phyloP scores from a whole-genome alignment of 2,329 filamentous ascomycete species.

The Xylaria sp. region DNA sequence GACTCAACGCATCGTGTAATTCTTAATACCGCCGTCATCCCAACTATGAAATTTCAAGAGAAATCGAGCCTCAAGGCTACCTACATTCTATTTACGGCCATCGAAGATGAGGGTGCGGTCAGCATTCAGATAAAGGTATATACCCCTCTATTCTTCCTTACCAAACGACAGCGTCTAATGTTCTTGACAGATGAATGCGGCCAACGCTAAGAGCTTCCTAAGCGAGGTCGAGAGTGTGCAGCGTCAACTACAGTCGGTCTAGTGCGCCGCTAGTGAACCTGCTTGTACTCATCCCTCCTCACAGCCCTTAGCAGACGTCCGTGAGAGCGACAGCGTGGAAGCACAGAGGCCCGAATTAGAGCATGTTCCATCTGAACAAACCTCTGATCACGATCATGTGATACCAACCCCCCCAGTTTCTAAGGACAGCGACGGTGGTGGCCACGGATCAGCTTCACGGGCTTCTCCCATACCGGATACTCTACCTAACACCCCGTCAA shows the following conservation, averaged over 20 bases:
- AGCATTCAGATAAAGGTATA: conserved; percentile 71
- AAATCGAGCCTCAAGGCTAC: conserved; percentile 78
- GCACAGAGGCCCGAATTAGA: not conserved
- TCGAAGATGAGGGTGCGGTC: conserved; percentile 67
- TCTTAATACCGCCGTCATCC: conserved; percentile 84
- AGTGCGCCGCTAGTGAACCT: conserved; percentile 40
- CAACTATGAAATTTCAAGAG: conserved; percentile 82
- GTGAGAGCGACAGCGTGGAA: not conserved
- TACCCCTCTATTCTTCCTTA: conserved; percentile 21
- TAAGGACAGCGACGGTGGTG: conserved; percentile 2
- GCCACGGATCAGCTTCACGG: not conserved
- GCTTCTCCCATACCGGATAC: not conserved
- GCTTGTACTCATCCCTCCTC: conserved; percentile 18
- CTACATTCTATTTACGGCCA: conserved; percentile 73
- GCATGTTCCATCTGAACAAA: not conserved
- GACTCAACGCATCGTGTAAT: conserved; percentile 89
- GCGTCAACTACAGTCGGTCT: conserved; percentile 59
- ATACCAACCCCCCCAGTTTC: conserved; percentile 8
- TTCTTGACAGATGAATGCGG: conserved; percentile 60
- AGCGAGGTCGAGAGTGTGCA: conserved; percentile 63
- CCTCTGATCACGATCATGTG: not conserved
- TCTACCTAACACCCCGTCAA: conserved; percentile 7
- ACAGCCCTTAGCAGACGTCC: conserved; percentile 1
- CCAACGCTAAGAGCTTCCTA: conserved; percentile 64
- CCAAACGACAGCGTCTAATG: conserved; percentile 1